phyloP scores from a whole-genome alignment of 164 flowering plant species.

The Vitis labrusca region DNA sequence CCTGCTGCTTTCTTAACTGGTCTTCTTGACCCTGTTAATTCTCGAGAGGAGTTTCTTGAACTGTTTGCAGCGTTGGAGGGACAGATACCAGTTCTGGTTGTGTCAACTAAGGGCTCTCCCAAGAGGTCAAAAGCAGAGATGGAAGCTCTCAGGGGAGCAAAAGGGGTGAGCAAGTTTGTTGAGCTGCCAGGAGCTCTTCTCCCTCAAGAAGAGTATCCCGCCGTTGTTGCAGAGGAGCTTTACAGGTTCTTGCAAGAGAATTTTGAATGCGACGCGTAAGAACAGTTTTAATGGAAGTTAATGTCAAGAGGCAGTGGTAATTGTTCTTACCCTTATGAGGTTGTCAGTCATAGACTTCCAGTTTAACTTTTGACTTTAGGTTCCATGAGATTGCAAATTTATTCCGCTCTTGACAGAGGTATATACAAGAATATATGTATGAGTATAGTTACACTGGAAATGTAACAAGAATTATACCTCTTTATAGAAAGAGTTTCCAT shows the following conservation, averaged over 20 bases:
- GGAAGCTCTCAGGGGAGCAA: conserved; percentile 81
- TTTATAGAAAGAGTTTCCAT: neutral
- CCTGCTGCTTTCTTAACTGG: conserved; percentile 99
- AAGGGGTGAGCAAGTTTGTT: conserved; percentile 81
- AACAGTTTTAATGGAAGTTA: neutral
- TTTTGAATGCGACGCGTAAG: conserved; percentile 16
- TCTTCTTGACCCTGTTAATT: conserved; percentile 76
- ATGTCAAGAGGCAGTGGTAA: neutral
- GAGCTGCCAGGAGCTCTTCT: conserved; percentile 90
- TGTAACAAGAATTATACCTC: neutral
- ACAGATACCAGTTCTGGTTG: conserved; percentile 57
- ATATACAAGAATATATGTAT: too few relatives aligned
- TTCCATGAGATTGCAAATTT: too few relatives aligned
- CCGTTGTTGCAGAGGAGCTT: conserved; percentile 71
- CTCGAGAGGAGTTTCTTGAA: conserved; percentile 74
- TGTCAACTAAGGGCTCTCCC: conserved; percentile 68
- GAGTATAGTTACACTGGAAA: too few relatives aligned
- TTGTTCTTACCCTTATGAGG: neutral
- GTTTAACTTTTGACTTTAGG: too few relatives aligned
- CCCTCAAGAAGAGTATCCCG: conserved; percentile 93
- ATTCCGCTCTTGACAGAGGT: too few relatives aligned
- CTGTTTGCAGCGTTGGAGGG: conserved; percentile 71
- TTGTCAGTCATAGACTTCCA: too few relatives aligned
- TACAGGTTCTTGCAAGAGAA: conserved; percentile 65
- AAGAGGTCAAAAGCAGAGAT: conserved; percentile 96